A percentile compares a stretch with the other conserved stretches of the same genome.
Conservation (phyloP, 179 eudicot genomes). For the Sideroxylon spinosum region DNA sequence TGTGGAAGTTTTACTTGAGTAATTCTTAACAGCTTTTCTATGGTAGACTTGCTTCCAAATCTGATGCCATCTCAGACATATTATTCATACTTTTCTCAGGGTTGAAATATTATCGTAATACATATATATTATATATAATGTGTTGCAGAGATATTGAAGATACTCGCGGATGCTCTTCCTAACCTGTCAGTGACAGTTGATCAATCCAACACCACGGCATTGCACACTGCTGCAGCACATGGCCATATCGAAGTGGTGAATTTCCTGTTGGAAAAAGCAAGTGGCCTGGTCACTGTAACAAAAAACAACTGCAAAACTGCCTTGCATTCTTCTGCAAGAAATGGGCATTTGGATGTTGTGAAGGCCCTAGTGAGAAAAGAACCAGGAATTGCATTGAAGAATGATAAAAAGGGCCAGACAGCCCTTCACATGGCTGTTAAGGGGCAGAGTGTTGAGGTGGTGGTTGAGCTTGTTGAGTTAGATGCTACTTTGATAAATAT, state of each 20-base stretch:
- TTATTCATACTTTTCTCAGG: not conserved
- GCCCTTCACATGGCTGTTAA: constrained; percentile 64
- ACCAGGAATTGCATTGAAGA: constrained; percentile 29
- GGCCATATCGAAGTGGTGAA: constrained; percentile 48
- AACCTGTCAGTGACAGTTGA: constrained; percentile 45
- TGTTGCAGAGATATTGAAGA: constrained; percentile 42
- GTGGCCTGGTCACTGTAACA: constrained; percentile 37
- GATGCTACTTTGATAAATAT: constrained; percentile 33
- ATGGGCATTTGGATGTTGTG: constrained; percentile 50
- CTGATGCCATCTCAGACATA: not conserved
- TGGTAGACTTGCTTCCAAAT: not conserved
- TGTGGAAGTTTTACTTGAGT: not conserved
- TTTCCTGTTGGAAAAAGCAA: constrained; percentile 42
- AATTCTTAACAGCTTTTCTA: not conserved
- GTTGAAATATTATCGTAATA: not conserved
- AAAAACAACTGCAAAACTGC: constrained; percentile 45
- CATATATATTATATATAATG: not conserved
- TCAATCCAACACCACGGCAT: constrained; percentile 43
- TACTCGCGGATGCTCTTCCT: constrained; percentile 40
- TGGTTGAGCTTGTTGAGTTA: constrained; percentile 33
- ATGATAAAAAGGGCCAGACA: constrained; percentile 54
- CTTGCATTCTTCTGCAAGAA: constrained; percentile 51
- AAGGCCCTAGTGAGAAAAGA: constrained; percentile 42
- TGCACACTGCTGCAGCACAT: constrained; percentile 47
- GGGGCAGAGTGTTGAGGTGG: constrained; percentile 42